These are phyloP conservation scores for Botryosphaeria dothidea DNA, from an alignment of 2,329 filamentous ascomycete genomes.

Conservation along the genomic window DNA sequence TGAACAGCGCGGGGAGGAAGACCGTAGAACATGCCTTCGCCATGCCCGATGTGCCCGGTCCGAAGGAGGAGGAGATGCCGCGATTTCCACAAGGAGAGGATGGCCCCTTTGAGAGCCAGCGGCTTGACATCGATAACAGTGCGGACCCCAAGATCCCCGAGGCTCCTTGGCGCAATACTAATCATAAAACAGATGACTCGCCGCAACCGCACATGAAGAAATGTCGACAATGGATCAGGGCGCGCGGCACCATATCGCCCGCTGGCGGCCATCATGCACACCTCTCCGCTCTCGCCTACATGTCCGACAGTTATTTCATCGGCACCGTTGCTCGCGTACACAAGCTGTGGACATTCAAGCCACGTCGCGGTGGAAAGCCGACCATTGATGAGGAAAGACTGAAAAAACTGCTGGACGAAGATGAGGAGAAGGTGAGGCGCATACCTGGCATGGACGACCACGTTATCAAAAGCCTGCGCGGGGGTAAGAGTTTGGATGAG, in stretches of 20 bases:
- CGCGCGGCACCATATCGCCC: conserved; percentile 71
- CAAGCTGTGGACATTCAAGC: conserved; percentile 72
- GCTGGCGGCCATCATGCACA: conserved; percentile 78
- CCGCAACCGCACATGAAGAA: conserved; percentile 65
- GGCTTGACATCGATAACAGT: conserved; percentile 59
- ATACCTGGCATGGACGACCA: conserved; percentile 50
- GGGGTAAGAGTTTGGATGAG: conserved; percentile 48
- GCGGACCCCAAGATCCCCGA: conserved; percentile 23
- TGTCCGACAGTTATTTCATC: conserved; percentile 92
- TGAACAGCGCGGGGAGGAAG: conserved; percentile 58
- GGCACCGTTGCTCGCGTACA: conserved; percentile 83
- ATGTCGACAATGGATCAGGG: conserved; percentile 69
- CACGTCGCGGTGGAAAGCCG: conserved; percentile 39
- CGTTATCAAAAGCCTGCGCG: conserved; percentile 46
- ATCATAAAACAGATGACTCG: conserved; percentile 40
- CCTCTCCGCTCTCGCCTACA: conserved; percentile 85
- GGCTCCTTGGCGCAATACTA: conserved; percentile 18
- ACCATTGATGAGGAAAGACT: conserved; percentile 45
- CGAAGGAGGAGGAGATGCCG: conserved; percentile 40
- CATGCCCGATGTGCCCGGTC: conserved; percentile 50
- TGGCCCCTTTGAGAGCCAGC: conserved; percentile 60
- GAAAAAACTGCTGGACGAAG: conserved; percentile 47
- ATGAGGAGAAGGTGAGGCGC: conserved; percentile 44
- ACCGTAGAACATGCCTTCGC: conserved; percentile 65
- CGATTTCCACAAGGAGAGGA: conserved; percentile 31